Percentiles rank a stretch among this genome's conserved stretches.
Conservation (phyloP, 2,329 filamentous ascomycete genomes). For the Colletotrichum sp. region DNA sequence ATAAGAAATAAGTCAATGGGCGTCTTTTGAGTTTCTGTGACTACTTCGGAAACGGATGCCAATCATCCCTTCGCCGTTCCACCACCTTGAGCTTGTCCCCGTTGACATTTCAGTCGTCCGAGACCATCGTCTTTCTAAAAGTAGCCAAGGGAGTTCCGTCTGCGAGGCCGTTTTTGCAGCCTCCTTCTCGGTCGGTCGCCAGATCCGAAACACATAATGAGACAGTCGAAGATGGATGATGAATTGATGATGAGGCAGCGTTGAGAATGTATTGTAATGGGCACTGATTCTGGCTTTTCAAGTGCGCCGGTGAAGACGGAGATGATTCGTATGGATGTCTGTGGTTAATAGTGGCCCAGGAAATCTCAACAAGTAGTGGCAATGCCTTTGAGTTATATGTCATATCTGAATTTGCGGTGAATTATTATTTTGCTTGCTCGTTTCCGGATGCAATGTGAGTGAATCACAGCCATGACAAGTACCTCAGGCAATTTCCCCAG, state of each 20-base stretch:
- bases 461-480: neutral
- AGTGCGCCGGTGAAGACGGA: neutral
- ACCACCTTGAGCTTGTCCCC: neutral
- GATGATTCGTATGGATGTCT: neutral
- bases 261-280: neutral
- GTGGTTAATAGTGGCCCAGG: neutral
- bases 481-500: no score
- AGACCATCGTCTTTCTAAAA: neutral
- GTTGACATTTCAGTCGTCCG: neutral
- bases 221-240: neutral
- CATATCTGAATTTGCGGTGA: rapidly evolving
- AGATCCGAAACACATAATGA: neutral
- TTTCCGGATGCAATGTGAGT: rapidly evolving
- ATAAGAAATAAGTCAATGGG: neutral
- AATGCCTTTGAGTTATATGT: neutral
- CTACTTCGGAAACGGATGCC: neutral
- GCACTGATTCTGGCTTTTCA: neutral
- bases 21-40: neutral
- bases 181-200: neutral
- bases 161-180: neutral
- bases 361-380: neutral
- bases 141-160: neutral
- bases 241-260: neutral
- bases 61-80: neutral
- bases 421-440: neutral